A percentile compares a stretch with the other conserved stretches of the same genome.
phyloP scores from a whole-genome alignment of 78 protist genomes.

The Speleostelium caveatum region DNA sequence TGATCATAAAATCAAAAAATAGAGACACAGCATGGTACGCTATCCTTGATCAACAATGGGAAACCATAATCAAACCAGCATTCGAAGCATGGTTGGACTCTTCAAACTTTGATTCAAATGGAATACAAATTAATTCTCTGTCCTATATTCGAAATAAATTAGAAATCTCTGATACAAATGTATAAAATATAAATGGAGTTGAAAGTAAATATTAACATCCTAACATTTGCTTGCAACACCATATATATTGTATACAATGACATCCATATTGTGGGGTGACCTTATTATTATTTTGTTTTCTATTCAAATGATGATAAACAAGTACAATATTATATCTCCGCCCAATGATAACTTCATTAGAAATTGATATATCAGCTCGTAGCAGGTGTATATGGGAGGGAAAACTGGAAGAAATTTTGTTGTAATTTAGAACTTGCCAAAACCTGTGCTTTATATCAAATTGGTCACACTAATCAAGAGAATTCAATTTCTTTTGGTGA shows the following conservation, averaged over 20 bases:
- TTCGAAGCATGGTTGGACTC: neutral
- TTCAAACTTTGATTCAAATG: constrained; percentile 16
- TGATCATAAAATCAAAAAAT: neutral
- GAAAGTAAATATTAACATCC: no score
- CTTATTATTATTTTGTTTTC: no score
- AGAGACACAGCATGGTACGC: constrained; percentile 4
- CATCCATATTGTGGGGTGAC: no score
- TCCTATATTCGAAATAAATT: neutral
- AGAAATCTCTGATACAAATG: no score
- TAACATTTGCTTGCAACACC: no score
- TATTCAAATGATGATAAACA: no score
- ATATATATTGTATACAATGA: no score
- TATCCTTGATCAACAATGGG: constrained; percentile 23
- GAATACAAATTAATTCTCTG: neutral
- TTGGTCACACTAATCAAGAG: neutral
- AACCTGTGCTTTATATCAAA: neutral
- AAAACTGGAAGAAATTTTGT: neutral
- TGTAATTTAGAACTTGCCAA: neutral
- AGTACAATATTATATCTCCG: no score
- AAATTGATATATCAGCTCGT: no score
- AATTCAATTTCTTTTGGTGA: neutral
- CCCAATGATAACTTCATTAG: neutral
- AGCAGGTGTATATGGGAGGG: no score
- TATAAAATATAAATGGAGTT: no score
- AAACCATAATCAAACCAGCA: neutral